phyloP scores from a whole-genome alignment of 2,329 filamentous ascomycete species.

The Cladosporium austrohemisphaericum region DNA sequence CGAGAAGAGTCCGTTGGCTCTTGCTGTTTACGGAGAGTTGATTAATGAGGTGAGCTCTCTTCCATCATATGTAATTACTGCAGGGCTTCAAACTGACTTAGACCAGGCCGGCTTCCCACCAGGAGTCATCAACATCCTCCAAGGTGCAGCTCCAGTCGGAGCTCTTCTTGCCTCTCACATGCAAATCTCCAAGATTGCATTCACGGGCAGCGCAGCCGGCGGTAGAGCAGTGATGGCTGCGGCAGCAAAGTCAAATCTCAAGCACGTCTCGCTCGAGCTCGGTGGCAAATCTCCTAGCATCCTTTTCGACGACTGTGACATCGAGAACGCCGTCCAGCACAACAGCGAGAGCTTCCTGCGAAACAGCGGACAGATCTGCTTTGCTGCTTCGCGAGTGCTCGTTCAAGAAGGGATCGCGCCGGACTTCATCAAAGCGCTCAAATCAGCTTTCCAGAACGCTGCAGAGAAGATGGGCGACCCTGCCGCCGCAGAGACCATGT shows the following conservation, averaged over 20 bases:
- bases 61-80: no score
- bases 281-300: constrained; percentile 24
- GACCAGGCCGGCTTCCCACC: constrained; percentile 38
- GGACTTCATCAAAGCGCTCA: constrained; percentile 5
- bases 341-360: constrained; percentile 56
- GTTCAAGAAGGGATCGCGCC: constrained; percentile 50
- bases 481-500: not conserved
- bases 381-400: constrained; percentile 51
- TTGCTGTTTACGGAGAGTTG: constrained; percentile 60
- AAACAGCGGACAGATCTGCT: constrained; percentile 56
- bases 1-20: constrained; percentile 41
- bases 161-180: constrained; percentile 10
- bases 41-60: constrained; percentile 42
- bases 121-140: constrained; percentile 64
- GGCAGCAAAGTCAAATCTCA: constrained; percentile 25
- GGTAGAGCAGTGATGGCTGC: constrained; percentile 19
- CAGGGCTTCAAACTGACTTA: not conserved
- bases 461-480: constrained; percentile 7
- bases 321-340: constrained; percentile 53
- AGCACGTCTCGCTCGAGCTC: constrained; percentile 28
- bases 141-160: constrained; percentile 73
- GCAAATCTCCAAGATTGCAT: constrained; percentile 14
- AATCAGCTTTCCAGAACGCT: constrained; percentile 8
- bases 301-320: constrained; percentile 25
- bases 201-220: constrained; percentile 24